Percentiles rank a stretch among this genome's conserved stretches.
phyloP scores from a whole-genome alignment of 2,329 filamentous ascomycete species.

The Huntiella moniliformis region DNA sequence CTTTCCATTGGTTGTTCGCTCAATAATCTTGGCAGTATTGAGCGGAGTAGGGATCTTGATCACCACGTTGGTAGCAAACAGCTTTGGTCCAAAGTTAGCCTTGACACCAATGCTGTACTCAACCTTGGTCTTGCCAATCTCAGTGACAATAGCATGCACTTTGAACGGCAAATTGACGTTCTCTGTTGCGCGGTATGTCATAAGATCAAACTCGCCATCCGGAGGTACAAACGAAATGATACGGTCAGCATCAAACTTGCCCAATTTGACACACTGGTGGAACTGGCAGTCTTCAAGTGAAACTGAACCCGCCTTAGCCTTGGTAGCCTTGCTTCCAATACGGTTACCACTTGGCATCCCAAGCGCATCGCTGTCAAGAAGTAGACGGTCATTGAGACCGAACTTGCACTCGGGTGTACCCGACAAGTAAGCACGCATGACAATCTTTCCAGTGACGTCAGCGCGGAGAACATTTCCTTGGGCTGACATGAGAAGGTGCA shows the following conservation, averaged over 20 bases:
- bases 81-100: conserved; percentile 87
- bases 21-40: conserved; percentile 85
- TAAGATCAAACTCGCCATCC: conserved; percentile 94
- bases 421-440: conserved; percentile 94
- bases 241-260: conserved; percentile 87
- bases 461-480: conserved; percentile 86
- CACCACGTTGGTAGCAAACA: conserved; percentile 93
- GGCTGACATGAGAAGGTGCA: conserved; percentile 97
- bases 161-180: conserved; percentile 99
- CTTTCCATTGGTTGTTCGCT: conserved; percentile 86
- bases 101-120: conserved; percentile 97
- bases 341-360: conserved; percentile 43
- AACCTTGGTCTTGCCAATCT: conserved; percentile 90
- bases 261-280: conserved; percentile 94
- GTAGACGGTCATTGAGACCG: conserved; percentile 82
- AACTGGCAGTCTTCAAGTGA: conserved; percentile 97
- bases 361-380: conserved; percentile 55
- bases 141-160: conserved; percentile 95
- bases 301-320: conserved; percentile 86
- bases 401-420: conserved; percentile 99
- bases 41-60: conserved; percentile 88
- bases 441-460: conserved; percentile 90
- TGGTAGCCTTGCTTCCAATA: conserved; percentile 71
- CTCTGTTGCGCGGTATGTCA: conserved; percentile 95
- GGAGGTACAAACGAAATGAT: conserved; percentile 96